Base-by-base conservation (phyloP, 179 eudicot genomes). In the Beta corolliflora region DNA sequence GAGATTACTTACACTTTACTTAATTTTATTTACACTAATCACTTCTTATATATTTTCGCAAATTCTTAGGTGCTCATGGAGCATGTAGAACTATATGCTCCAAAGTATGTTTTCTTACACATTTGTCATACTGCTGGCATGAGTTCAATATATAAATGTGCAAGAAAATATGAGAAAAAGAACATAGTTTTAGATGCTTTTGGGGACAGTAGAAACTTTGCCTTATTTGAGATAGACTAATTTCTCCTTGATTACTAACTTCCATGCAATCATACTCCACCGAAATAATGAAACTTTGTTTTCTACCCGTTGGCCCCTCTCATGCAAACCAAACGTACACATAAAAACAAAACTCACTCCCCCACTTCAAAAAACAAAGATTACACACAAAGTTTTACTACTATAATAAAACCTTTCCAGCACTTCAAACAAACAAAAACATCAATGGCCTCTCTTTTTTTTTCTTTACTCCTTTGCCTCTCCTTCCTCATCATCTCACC, bases 401-500 rank as follows among this genome's bases (percentile, higher is more conserved):
- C 19, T 72, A 72, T 23, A 25, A 80, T 41, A 61, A 71, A 25
- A 71, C 76, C 76, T 25, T 31, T 48, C 18, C 16, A n/a, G n/a
- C 36, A 21, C 10, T 55, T 14, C 60, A 23, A 52, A 73, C 44
- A 29, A 16, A 6, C 77, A 50, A 9, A 70, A 77, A 56, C 2
- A 50, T 11, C 18, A 21, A 82, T 82, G 85, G 52, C 83, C 78
- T 70, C 71, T 71, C 18, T 71, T 75, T 79, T 74, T 19, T 78
- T 76, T 81, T 78, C 45, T 59, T 77, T 81, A 23, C 78, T 87
- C 72, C 23, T 77, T 45, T 84, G 81, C 56, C 18, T 80, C 75
- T 55, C 82, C 46, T 75, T 81, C 65, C 41, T 85, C 70, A 41
- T 55, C 83, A 45, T 77, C 86, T 65, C 80, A 81, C 71, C 75